Base-by-base conservation (phyloP, 2,329 filamentous ascomycete species). In the Thielaviopsis populi region DNA sequence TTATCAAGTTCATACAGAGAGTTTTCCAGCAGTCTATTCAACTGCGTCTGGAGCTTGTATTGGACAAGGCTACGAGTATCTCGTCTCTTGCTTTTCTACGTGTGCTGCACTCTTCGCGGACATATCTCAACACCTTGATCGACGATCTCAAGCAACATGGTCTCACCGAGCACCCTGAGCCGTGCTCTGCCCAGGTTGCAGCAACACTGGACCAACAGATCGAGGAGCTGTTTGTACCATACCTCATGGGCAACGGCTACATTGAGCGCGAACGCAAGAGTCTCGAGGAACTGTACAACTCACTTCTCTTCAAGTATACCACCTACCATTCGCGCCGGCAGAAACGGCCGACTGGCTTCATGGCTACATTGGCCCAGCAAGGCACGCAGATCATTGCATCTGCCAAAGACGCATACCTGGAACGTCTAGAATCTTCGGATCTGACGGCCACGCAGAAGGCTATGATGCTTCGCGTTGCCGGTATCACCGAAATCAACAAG, bases 11-110 rank as follows among this genome's bases (percentile, higher is more conserved):
- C 70, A 81, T 99, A 61, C 94, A 99, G 74, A 83, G 94, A 68
- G 87, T 99, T 11, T 99, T 99, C 71, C 94, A 99, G 72, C 94
- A 99, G 74, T 97, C 92, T 1, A 91, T 99, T 67, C 95, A 99
- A 74, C 92, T 97, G 73, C 83, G 92, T 15, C 79, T 99, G 10
- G 94, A 99, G 72, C 89, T 95, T 83, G 91, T 99, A 2, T 78
- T 99, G 59, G 91, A 96, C 69, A 97, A 97, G 75, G 94, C 94
- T 17, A 88, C 89, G 68, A 89, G 88, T 4, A 85, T 97, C 17
- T 99, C 95, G 0, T 91, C 91, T 0, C 77, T 99, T 37, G 91
- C 94, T 1, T 99, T 96, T 72, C 76, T 99, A 37, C 84, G 94
- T 66, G 94, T 90, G 15, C 73, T 99, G 13, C 95, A 99, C 74